phyloP scores from a whole-genome alignment of 129 eudicot species.

The Flaveria trinervia region DNA sequence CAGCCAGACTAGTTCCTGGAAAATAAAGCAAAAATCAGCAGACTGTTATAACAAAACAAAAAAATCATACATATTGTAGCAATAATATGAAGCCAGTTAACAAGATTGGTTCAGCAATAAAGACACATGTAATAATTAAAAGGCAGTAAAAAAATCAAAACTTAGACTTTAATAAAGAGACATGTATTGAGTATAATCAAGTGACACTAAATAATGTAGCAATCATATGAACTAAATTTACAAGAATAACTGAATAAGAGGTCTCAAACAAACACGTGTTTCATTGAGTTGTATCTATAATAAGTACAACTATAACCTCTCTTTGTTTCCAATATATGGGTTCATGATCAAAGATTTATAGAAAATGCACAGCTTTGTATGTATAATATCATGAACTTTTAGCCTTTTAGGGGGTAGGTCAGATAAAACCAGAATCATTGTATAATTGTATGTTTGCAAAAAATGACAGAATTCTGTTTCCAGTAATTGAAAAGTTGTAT shows the following conservation, averaged over 20 bases:
- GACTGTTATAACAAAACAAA: neutral
- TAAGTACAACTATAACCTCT: neutral
- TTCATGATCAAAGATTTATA: slow-evolving; percentile 7
- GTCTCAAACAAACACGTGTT: neutral
- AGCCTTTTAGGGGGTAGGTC: neutral
- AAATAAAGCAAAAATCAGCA: slow-evolving; percentile 14
- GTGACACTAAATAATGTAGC: slow-evolving; percentile 2
- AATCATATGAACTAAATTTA: neutral
- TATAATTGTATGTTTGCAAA: neutral
- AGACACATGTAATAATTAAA: neutral
- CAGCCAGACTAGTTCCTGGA: slow-evolving; percentile 86
- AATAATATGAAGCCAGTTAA: neutral
- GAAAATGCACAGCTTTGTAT: neutral
- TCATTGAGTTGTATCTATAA: neutral
- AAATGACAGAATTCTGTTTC: neutral
- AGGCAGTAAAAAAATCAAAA: neutral
- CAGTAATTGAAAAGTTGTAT: neutral
- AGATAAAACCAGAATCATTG: neutral
- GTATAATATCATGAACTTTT: neutral
- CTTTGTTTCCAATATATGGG: neutral
- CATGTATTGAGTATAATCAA: neutral
- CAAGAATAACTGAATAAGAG: neutral
- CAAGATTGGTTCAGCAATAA: neutral
- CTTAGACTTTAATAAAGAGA: neutral
- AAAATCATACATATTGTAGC: neutral